Percentiles rank a stretch among this genome's conserved stretches.
These are phyloP conservation scores for Suillus subluteus DNA, from an alignment of 768 basidiomycete genomes.

Conservation along the genomic window DNA sequence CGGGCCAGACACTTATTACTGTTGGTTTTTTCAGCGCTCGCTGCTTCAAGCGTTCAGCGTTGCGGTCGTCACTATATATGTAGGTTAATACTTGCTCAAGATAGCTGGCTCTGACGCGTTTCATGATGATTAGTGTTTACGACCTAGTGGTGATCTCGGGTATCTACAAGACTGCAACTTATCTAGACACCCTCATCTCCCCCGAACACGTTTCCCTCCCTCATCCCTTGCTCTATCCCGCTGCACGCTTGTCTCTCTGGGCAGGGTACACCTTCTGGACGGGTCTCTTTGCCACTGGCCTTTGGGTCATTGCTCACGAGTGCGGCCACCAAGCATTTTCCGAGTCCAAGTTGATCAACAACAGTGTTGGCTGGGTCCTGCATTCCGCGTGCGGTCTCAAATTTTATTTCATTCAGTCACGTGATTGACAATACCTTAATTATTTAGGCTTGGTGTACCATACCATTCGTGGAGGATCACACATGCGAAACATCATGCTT, in stretches of 20 bases:
- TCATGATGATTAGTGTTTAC: slow-evolving; percentile 55
- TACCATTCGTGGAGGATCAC: slow-evolving; percentile 97
- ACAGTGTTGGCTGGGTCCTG: slow-evolving; percentile 88
- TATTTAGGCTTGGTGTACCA: slow-evolving; percentile 77
- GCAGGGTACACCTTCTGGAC: slow-evolving; percentile 78
- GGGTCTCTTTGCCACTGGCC: slow-evolving; percentile 87
- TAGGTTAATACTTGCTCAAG: slow-evolving; percentile 37
- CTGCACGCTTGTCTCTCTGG: slow-evolving; percentile 73
- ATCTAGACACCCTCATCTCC: slow-evolving; percentile 64
- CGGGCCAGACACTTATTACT: slow-evolving; percentile 9
- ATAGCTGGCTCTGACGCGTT: slow-evolving; percentile 16
- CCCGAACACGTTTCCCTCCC: slow-evolving; percentile 58
- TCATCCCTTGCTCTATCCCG: slow-evolving; percentile 61
- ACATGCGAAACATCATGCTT: slow-evolving; percentile 95
- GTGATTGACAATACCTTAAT: slow-evolving; percentile 37
- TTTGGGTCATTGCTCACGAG: slow-evolving; percentile 95
- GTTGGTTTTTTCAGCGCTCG: slow-evolving; percentile 54
- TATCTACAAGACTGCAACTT: slow-evolving; percentile 69
- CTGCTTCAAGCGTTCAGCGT: slow-evolving; percentile 89
- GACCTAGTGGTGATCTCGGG: slow-evolving; percentile 72
- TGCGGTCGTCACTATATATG: slow-evolving; percentile 81
- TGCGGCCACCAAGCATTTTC: slow-evolving; percentile 98
- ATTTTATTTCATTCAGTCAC: slow-evolving; percentile 20
- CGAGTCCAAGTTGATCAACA: slow-evolving; percentile 88
- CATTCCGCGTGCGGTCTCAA: slow-evolving; percentile 74